Base-by-base conservation (phyloP, 306 rosid genomes). In the Nissolia schottii region DNA sequence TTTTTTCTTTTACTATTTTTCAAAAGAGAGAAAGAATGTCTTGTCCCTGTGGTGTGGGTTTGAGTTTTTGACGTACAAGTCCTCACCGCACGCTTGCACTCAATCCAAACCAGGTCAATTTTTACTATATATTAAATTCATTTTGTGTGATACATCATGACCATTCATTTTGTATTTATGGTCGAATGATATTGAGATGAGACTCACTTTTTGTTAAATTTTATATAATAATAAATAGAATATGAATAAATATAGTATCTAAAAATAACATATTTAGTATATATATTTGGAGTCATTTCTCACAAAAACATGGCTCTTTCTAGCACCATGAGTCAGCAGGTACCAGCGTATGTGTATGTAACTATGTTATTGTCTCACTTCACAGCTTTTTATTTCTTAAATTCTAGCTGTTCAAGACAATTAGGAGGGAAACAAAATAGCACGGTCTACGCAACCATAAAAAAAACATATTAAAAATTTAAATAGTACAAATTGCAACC, bases 101-200 rank as follows among this genome's bases (percentile, higher is more conserved):
- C 53, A 77, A 72, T 69, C 79, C 80, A 60, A 77, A 73, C 65
- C 37, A 68, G 54, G 77, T 82, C 85, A 82, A 77, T 41, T 70
- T n/a, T n/a, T n/a, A n/a, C n/a, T n/a, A n/a, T n/a, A n/a, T n/a
- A n/a, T n/a, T n/a, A n/a, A n/a, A n/a, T n/a, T n/a, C n/a, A n/a
- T n/a, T n/a, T n/a, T n/a, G n/a, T n/a, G n/a, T n/a, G n/a, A n/a
- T n/a, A n/a, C n/a, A n/a, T n/a, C n/a, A n/a, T n/a, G n/a, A n/a
- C n/a, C n/a, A n/a, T n/a, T n/a, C n/a, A n/a, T n/a, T n/a, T n/a
- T n/a, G n/a, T n/a, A n/a, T n/a, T n/a, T n/a, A n/a, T n/a, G n/a
- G n/a, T n/a, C n/a, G n/a, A n/a, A n/a, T n/a, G n/a, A n/a, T n/a
- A n/a, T n/a, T n/a, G n/a, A n/a, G n/a, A n/a, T n/a, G n/a, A n/a